phyloP scores from a whole-genome alignment of 164 flowering plant genomes.

The Berberis vulgaris region DNA sequence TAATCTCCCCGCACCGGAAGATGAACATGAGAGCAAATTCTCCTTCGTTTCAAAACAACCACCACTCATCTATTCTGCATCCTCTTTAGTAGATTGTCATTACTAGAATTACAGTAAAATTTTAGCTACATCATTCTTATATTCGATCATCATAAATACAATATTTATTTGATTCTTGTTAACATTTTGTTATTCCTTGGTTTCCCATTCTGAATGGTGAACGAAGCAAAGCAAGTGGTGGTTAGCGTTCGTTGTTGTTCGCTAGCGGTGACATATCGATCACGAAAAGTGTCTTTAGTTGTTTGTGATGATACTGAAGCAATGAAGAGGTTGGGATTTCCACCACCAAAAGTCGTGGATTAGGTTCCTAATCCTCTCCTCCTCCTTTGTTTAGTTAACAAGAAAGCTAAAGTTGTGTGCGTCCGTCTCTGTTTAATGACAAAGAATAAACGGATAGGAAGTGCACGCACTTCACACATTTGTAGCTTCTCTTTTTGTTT shows the following conservation, averaged over 20 bases:
- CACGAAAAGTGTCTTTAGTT: constrained; percentile 20
- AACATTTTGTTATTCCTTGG: constrained; percentile 1
- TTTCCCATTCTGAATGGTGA: neutral
- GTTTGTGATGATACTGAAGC: constrained; percentile 8
- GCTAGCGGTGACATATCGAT: constrained; percentile 4
- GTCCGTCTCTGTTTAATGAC: constrained; percentile 20
- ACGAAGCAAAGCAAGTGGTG: neutral
- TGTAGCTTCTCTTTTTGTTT: neutral
- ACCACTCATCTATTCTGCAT: constrained; percentile 43
- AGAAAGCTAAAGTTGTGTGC: constrained; percentile 23
- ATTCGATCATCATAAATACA: neutral
- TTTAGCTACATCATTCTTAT: neutral
- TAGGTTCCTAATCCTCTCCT: constrained; percentile 10
- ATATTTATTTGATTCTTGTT: constrained; percentile 7
- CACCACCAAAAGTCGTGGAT: constrained; percentile 25
- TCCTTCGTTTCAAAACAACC: constrained; percentile 26
- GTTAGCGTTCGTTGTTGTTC: neutral
- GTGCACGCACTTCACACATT: neutral
- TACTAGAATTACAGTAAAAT: constrained; percentile 20
- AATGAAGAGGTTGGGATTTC: constrained; percentile 9
- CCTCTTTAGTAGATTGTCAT: constrained; percentile 66
- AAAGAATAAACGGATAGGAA: constrained; percentile 23
- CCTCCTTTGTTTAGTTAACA: constrained; percentile 22
- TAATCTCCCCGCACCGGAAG: constrained; percentile 76
- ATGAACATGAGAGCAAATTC: constrained; percentile 34